Conservation (phyloP, 352 stramenopile genomes). For the Phytophthora gonapodyides region DNA sequence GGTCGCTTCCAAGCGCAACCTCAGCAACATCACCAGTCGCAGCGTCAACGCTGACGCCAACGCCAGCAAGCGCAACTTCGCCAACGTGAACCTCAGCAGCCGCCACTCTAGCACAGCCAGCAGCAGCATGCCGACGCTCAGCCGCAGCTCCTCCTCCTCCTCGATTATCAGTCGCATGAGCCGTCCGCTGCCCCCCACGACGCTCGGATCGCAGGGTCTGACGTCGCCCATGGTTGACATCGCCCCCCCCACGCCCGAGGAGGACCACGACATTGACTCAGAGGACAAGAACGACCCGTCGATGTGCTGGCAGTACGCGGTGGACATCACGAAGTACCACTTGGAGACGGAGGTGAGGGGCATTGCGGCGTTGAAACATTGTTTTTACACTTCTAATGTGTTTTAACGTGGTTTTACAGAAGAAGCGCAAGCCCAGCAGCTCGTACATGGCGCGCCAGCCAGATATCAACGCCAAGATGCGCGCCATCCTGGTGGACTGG, state of each 20-base stretch:
- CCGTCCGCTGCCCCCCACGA: constrained; percentile 33
- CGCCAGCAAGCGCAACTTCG: constrained; percentile 27
- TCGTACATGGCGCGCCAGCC: constrained; percentile 90
- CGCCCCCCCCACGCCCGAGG: constrained; percentile 14
- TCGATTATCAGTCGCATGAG: constrained; percentile 35
- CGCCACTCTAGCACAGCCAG: constrained; percentile 12
- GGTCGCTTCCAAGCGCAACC: constrained; percentile 44
- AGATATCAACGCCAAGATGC: constrained; percentile 99
- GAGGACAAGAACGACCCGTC: constrained; percentile 68
- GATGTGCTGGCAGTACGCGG: constrained; percentile 80
- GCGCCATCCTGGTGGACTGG: constrained; percentile 99
- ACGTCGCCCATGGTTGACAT: constrained; percentile 33
- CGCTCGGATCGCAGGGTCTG: constrained; percentile 44
- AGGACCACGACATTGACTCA: constrained; percentile 76
- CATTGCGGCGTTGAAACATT: neutral
- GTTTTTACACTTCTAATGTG: constrained; percentile 7
- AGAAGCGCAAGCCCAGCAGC: constrained; percentile 59
- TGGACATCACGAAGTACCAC: constrained; percentile 85
- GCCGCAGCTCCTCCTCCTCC: constrained; percentile 20
- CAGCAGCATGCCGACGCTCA: constrained; percentile 15
- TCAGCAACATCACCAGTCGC: constrained; percentile 38
- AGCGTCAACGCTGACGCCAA: constrained; percentile 21
- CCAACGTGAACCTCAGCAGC: constrained; percentile 31
- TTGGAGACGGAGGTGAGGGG: constrained; percentile 58
- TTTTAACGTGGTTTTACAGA: constrained; percentile 37